Conservation (phyloP, 78 protist species). For the Salpingoeca rosetta region DNA sequence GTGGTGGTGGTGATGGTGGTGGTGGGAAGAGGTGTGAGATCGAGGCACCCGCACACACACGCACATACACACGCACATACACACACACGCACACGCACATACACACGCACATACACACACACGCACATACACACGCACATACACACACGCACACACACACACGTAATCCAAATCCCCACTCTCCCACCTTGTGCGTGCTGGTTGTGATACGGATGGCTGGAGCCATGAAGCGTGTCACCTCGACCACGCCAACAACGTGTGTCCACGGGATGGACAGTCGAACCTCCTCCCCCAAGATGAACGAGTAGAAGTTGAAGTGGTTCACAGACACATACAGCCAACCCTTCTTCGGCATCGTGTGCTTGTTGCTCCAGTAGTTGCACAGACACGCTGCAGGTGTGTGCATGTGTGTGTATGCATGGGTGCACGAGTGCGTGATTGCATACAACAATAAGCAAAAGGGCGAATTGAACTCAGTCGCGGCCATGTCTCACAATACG, state of each 20-base stretch:
- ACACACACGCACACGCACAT: background rate
- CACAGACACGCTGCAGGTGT: background rate
- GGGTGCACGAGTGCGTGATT: too few relatives aligned
- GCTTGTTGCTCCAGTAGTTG: background rate
- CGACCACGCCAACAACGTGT: background rate
- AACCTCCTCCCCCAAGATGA: background rate
- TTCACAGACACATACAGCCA: background rate
- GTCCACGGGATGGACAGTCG: background rate
- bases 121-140: background rate
- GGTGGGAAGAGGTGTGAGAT: background rate
- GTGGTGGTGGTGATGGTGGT: background rate
- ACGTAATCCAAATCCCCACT: background rate
- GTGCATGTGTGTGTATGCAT: background rate
- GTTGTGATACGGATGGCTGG: too few relatives aligned
- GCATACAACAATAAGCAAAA: too few relatives aligned
- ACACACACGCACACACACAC: background rate
- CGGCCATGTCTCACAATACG: too few relatives aligned
- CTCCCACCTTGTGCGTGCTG: background rate
- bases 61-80: background rate
- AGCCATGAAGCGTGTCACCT: background rate
- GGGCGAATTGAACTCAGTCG: too few relatives aligned
- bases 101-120: background rate
- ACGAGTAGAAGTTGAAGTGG: background rate
- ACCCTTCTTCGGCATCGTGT: background rate
- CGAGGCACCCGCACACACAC: background rate